Conservation (phyloP, 345 rosid genomes). For the Garcia nutans region DNA sequence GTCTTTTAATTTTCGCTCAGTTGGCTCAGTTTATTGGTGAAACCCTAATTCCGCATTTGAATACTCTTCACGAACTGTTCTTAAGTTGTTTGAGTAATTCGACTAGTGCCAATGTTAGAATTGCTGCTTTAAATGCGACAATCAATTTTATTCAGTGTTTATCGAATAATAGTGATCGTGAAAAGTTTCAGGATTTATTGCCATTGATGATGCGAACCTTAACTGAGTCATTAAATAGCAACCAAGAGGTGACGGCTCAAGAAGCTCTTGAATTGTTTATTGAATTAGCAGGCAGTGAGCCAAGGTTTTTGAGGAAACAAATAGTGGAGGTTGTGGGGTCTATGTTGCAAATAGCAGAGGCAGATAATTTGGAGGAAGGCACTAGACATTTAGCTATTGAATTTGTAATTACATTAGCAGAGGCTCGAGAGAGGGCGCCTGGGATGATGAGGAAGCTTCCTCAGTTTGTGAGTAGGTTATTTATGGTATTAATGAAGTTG, state of each 20-base stretch:
- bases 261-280: conserved; percentile 91
- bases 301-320: conserved; percentile 81
- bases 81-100: conserved; percentile 55
- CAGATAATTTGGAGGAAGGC: conserved; percentile 89
- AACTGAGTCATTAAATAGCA: conserved; percentile 79
- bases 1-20: conserved; percentile 79
- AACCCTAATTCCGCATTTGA: conserved; percentile 63
- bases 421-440: conserved; percentile 96
- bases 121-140: conserved; percentile 86
- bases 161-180: conserved; percentile 60
- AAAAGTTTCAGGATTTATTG: conserved; percentile 83
- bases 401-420: conserved; percentile 87
- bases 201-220: conserved; percentile 92
- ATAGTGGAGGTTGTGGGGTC: conserved; percentile 85
- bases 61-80: conserved; percentile 73
- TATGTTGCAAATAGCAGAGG: conserved; percentile 97
- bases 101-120: conserved; percentile 68
- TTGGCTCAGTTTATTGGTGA: conserved; percentile 82
- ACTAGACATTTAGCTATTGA: conserved; percentile 89
- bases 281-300: conserved; percentile 93
- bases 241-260: conserved; percentile 85
- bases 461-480: conserved; percentile 79
- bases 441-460: conserved; percentile 99
- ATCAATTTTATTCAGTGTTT: conserved; percentile 83
- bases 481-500: conserved; percentile 84